Base-by-base conservation (phyloP, 75 land plant species). In the Azolla pinnata region DNA sequence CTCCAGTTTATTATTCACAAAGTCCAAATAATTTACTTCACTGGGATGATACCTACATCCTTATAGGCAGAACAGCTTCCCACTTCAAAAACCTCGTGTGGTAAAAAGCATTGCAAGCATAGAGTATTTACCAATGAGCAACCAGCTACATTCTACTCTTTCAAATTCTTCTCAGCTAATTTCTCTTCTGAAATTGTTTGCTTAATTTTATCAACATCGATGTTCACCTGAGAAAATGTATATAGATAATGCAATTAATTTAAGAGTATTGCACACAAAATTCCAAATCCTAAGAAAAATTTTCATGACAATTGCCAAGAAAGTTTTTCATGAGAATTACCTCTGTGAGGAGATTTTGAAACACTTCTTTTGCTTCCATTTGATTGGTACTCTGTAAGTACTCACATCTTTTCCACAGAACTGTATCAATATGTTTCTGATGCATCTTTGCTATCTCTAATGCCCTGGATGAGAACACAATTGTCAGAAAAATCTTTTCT, bases 401-500 rank as follows among this genome's bases (percentile, higher is more conserved):
- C 17, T 57, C 30, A 30, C 62, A 26, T 28, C 72, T 33, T 1
- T 62, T 33, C 72, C 66, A 69, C 26, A 69, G 31, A 19, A 69
- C 66, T 24, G 60, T 69, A 29, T 69, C 72, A 33, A 69, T 48
- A 31, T 69, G 72, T 9, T 31, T 30, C 35, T 69, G 61, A 49
- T 62, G 54, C 0, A 54, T 4, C 7, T 62, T 14, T 34, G 72
- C 72, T 28, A 69, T 57, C 20, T 69, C 72, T 55, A 69, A 42
- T 32, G 72, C 72, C 42, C 72, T 69, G 66, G 53, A 35, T 5
- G 40, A 35, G 5, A n/a, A n/a, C n/a, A n/a, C n/a, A n/a, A n/a
- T n/a, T n/a, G n/a, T n/a, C n/a, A n/a, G n/a, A n/a, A n/a, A n/a
- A n/a, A n/a, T n/a, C n/a, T n/a, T n/a, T n/a, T n/a, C n/a, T n/a